Base-by-base conservation (phyloP, 495 filamentous ascomycete genomes). In the Penicillium canariense region DNA sequence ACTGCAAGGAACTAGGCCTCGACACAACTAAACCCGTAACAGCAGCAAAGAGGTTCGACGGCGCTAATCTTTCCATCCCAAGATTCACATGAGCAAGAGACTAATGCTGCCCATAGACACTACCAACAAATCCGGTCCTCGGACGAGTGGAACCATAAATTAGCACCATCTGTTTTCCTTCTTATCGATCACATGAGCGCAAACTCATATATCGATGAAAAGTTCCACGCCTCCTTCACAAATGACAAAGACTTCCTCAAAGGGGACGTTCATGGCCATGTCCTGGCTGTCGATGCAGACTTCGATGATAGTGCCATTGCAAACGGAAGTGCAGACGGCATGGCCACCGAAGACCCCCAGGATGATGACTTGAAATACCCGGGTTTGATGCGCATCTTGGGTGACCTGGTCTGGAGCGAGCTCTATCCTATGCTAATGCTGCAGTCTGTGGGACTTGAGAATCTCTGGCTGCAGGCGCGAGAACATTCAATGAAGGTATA, bases 401-500 rank as follows among this genome's bases (percentile, higher is more conserved):
- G 63, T 22, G 67, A 60, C 17, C 59, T 73, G 1, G 39, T 75
- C 35, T 75, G 66, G 68, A 57, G 67, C 3, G 71, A 75, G 30
- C 45, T 75, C 6, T 69, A 49, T 47, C 63, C 63, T 2, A 27
- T 63, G 8, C 28, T 63, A 2, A 27, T 15, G 9, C 47, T 56
- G 9, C 56, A 65, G 23, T 52, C 51, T 0, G 48, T 34, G 10
- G 25, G 31, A 6, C 27, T 70, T 8, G 46, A 65, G 25, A 60
- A 68, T 6, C 28, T 68, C 3, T 75, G 71, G 70, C 61, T 63
- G 12, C 50, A 71, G 5, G 67, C 65, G 11, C 45, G 51, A 1
- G 34, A 68, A 6, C 71, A 75, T 46, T 70, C 70, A 0, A 62
- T 65, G 23, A 52, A 62, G 25, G 62, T 75, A 5, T 75, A 75